Evolutionary conservation across 2,329 filamentous ascomycete genomes (phyloP).

Genomic region (Cercospora janseana): DNA sequence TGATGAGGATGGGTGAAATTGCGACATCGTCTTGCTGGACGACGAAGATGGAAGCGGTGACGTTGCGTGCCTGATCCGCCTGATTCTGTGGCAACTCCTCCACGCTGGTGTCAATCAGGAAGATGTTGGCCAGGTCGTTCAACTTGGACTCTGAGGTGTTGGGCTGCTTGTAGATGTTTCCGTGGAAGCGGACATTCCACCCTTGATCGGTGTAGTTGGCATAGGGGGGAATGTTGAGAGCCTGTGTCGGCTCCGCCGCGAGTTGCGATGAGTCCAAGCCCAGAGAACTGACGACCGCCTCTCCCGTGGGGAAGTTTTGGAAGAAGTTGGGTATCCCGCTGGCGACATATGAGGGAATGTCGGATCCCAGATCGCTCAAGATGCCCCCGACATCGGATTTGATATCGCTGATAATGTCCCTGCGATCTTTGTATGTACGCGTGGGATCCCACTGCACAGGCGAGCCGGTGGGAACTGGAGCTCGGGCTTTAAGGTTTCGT

Average conservation of each 20-base stretch:
- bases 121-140: slow-evolving; percentile 66
- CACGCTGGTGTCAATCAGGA: slow-evolving; percentile 65
- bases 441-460: slow-evolving; percentile 44
- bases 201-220: slow-evolving; percentile 77
- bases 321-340: slow-evolving; percentile 66
- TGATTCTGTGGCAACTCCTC: slow-evolving; percentile 57
- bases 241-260: slow-evolving; percentile 64
- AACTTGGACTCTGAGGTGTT: slow-evolving; percentile 64
- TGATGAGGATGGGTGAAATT: slow-evolving; percentile 60
- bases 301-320: slow-evolving; percentile 60
- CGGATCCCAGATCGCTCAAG: slow-evolving; percentile 53
- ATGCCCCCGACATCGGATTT: slow-evolving; percentile 43
- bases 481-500: slow-evolving; percentile 27
- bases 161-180: slow-evolving; percentile 78
- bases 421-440: slow-evolving; percentile 44
- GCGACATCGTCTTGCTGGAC: slow-evolving; percentile 66
- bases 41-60: slow-evolving; percentile 72
- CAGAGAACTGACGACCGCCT: slow-evolving; percentile 59
- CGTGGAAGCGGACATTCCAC: slow-evolving; percentile 74
- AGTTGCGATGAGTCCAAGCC: slow-evolving; percentile 60
- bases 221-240: slow-evolving; percentile 64
- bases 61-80: slow-evolving; percentile 67
- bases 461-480: slow-evolving; percentile 52
- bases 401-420: slow-evolving; percentile 54
- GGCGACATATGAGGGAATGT: slow-evolving; percentile 59